These are phyloP conservation scores for Kodamaea derodonti DNA, from an alignment of 1,139 yeast species.

Conservation along the genomic window DNA sequence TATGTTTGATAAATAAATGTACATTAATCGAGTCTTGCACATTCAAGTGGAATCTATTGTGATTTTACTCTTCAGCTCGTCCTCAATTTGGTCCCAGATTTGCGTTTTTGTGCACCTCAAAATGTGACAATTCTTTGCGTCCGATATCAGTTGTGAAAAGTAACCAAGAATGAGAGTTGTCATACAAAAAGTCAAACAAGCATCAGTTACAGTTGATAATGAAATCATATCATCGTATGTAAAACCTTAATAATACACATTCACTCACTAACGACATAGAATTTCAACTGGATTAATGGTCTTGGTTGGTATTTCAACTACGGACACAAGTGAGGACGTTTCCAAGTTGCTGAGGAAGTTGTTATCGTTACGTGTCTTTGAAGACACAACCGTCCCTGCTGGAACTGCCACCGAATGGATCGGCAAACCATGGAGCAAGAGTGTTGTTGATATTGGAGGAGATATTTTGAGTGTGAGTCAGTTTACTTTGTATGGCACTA, in stretches of 20 bases:
- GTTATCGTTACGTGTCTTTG: slow-evolving; percentile 64
- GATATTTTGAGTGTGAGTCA: slow-evolving; percentile 68
- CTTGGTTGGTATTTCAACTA: slow-evolving; percentile 76
- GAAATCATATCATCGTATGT: slow-evolving; percentile 66
- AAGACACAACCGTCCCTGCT: slow-evolving; percentile 40
- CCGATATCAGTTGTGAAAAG: no score
- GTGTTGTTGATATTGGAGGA: slow-evolving; percentile 42
- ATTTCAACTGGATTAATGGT: slow-evolving; percentile 75
- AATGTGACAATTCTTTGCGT: no score
- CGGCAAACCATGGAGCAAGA: slow-evolving; percentile 60
- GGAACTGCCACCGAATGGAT: slow-evolving; percentile 41
- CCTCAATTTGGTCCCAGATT: no score
- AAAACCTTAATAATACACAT: not conserved
- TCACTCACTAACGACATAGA: slow-evolving; percentile 22
- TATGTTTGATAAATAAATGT: no score
- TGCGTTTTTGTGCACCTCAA: no score
- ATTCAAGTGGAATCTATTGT: no score
- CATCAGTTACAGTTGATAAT: slow-evolving; percentile 80
- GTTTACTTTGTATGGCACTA: slow-evolving; percentile 79
- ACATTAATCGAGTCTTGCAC: no score
- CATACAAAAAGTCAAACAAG: slow-evolving; percentile 79
- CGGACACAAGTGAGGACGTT: slow-evolving; percentile 73
- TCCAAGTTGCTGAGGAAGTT: slow-evolving; percentile 66
- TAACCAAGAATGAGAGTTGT: slow-evolving; percentile 96
- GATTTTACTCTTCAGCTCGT: no score